phyloP scores from a whole-genome alignment of 768 basidiomycete species.

The Pleurotus sapidus region DNA sequence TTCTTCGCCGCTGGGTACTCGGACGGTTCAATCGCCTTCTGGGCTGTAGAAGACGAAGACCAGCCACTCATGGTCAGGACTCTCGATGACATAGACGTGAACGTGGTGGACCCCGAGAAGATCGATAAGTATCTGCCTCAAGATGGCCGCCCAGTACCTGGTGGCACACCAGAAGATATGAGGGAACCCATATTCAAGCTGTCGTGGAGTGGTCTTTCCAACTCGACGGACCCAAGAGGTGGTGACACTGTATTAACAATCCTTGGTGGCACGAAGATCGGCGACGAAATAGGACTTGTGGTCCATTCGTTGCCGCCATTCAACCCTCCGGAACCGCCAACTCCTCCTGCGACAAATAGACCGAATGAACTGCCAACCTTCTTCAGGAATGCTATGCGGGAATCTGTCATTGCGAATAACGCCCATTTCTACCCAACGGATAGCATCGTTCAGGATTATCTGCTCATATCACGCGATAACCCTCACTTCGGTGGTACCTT shows the following conservation, averaged over 20 bases:
- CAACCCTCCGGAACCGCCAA: slow-evolving; percentile 47
- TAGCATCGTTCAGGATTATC: slow-evolving; percentile 72
- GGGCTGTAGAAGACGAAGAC: slow-evolving; percentile 77
- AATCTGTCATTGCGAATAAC: slow-evolving; percentile 48
- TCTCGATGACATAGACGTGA: slow-evolving; percentile 50
- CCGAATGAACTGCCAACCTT: slow-evolving; percentile 36
- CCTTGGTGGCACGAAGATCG: slow-evolving; percentile 68
- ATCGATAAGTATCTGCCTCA: slow-evolving; percentile 39
- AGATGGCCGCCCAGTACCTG: background rate
- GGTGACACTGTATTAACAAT: slow-evolving; percentile 74
- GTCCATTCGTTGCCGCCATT: slow-evolving; percentile 68
- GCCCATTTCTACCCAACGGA: slow-evolving; percentile 56
- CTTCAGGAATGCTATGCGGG: slow-evolving; percentile 61
- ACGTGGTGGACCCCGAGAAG: slow-evolving; percentile 45
- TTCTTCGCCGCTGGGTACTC: slow-evolving; percentile 78
- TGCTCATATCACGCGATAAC: slow-evolving; percentile 64
- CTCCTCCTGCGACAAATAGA: slow-evolving; percentile 27
- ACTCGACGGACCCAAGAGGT: slow-evolving; percentile 59
- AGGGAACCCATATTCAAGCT: slow-evolving; percentile 86
- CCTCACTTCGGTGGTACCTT: slow-evolving; percentile 68
- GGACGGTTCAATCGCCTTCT: slow-evolving; percentile 83
- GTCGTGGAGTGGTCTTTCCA: slow-evolving; percentile 77
- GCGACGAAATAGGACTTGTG: slow-evolving; percentile 59
- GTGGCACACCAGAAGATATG: slow-evolving; percentile 12
- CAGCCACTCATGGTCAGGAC: slow-evolving; percentile 75